A percentile compares a stretch with the other conserved stretches of the same genome.
Conservation (phyloP, 441 rosid genomes). For the Gossypium davidsonii region DNA sequence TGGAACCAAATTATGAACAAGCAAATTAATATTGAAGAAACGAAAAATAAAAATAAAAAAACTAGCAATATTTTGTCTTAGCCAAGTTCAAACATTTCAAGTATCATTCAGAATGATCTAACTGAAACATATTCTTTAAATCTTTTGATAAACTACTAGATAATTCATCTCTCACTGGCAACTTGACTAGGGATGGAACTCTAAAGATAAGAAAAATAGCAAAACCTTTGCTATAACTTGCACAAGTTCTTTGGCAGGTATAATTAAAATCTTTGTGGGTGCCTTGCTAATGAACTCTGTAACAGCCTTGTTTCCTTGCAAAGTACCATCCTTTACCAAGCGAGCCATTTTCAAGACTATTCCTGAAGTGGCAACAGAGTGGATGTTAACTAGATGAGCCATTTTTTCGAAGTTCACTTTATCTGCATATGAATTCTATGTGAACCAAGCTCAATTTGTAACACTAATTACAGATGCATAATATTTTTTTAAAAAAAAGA, state of each 20-base stretch:
- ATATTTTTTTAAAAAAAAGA: not conserved
- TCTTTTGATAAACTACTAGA: not conserved
- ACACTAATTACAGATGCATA: not conserved
- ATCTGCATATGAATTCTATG: not conserved
- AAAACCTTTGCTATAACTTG: conserved; percentile 92
- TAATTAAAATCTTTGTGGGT: conserved; percentile 55
- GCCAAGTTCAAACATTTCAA: not conserved
- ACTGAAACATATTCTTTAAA: not conserved
- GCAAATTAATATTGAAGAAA: not conserved
- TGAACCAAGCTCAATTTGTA: not conserved
- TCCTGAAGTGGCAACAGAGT: conserved; percentile 43
- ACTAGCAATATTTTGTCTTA: not conserved
- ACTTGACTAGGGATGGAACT: not conserved
- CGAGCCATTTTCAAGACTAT: conserved; percentile 85
- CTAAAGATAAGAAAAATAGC: conserved; percentile 1
- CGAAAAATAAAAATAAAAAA: not conserved
- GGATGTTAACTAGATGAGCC: conserved; percentile 13
- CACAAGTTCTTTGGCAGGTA: conserved; percentile 82
- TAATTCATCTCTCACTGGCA: not conserved
- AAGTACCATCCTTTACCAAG: conserved; percentile 57
- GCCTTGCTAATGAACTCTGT: conserved; percentile 64
- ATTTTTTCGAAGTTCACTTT: not conserved
- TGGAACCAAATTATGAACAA: conserved; percentile 28
- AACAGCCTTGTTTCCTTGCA: conserved; percentile 49
- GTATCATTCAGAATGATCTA: not conserved